phyloP scores from a whole-genome alignment of 164 flowering plant genomes.

The Piper betle region DNA sequence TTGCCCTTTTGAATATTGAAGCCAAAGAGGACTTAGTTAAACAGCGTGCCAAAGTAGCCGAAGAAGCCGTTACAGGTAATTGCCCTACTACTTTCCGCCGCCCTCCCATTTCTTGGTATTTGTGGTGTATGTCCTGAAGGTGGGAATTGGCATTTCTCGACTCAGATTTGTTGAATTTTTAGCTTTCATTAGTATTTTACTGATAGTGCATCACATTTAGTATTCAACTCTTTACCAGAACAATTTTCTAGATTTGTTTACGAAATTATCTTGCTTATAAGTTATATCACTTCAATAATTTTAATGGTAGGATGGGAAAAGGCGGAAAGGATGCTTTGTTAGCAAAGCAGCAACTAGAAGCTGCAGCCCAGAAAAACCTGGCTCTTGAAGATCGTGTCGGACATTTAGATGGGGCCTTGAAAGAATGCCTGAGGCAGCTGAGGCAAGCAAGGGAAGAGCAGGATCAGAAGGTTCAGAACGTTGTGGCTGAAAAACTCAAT shows the following conservation, averaged over 20 bases:
- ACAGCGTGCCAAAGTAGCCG: slow-evolving; percentile 59
- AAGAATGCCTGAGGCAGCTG: slow-evolving; percentile 47
- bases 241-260: too few species aligned
- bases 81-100: too few species aligned
- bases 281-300: too few species aligned
- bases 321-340: slow-evolving; percentile 59
- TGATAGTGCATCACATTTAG: too few species aligned
- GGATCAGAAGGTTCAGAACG: slow-evolving; percentile 35
- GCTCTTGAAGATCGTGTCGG: slow-evolving; percentile 57
- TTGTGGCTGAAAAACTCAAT: slow-evolving; percentile 25
- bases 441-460: slow-evolving; percentile 45
- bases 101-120: too few species aligned
- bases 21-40: slow-evolving; percentile 61
- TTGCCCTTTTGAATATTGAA: slow-evolving; percentile 58
- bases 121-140: too few species aligned
- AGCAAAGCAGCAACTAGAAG: slow-evolving; percentile 63
- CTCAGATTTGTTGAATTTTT: too few species aligned
- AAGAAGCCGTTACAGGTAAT: slow-evolving; percentile 55
- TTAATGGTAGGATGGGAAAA: slow-evolving; percentile 72
- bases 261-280: too few species aligned
- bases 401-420: slow-evolving; percentile 50
- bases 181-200: too few species aligned
- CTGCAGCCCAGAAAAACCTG: slow-evolving; percentile 35
- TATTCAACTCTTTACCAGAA: too few species aligned
- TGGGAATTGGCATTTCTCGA: too few species aligned